Evolutionary conservation across 495 filamentous ascomycete species (phyloP), one percentile per base, ranked within the genome.

Genomic region (Lasiosphaeria miniovina): DNA sequence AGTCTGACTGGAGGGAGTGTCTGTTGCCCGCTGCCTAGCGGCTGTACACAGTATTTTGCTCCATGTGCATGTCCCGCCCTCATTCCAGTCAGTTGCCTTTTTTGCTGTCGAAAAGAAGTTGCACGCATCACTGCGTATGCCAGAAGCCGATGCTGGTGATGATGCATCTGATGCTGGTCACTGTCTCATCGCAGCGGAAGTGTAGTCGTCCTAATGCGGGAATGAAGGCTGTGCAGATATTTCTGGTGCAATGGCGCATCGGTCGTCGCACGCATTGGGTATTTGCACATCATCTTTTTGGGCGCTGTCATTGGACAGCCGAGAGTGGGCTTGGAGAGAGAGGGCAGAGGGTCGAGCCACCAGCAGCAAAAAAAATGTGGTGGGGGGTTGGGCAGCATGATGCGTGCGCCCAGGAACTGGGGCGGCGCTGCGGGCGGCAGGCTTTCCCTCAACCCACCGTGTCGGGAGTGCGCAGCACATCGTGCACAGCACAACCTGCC

Each of bases 181-280:
- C 24, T 24, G 24, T 58, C 52, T 59, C 54, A 51, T 41, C 40
- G 53, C 36, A 33, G n/a, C 52, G 46, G 31, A 49, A 17, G 53
- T 50, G 59, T 43, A 56, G 55, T 38, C 38, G 52, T 65, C 65
- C 67, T 58, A 64, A 64, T 63, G 61, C 45, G 59, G 67, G 35
- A 41, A 15, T 33, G 53, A 59, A 60, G 69, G 70, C 68, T 70
- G 70, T 72, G 70, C 70, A 67, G 46, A 60, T 65, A 67, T 69
- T 69, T 70, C 68, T 51, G 57, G 60, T 63, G 38, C 17, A 40
- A 33, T 34, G 35, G 48, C 41, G 33, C 35, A 53, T 38, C 36
- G 24, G n/a, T 41, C n/a, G n/a, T n/a, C n/a, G n/a, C n/a, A 43
- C 57, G 34, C 53, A 40, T 38, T 36, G 61, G 60, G 53, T 53